Evolutionary conservation across 2,329 filamentous ascomycete genomes (phyloP).

Genomic region (Paracorniculantispora psalliotae): DNA sequence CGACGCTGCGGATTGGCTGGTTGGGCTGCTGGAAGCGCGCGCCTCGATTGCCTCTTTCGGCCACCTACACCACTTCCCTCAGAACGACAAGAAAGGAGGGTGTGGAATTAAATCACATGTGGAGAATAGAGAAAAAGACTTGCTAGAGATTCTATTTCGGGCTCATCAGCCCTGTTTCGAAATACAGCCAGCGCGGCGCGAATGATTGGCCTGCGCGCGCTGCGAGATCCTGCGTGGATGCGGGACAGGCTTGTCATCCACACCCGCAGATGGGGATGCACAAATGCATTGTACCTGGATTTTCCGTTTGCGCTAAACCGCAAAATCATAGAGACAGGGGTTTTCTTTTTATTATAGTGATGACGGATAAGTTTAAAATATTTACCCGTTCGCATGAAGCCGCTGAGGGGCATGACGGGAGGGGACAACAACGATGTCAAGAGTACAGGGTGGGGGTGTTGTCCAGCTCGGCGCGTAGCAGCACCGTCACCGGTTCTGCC

Average conservation of each 20-base stretch:
- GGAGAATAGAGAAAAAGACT: neutral
- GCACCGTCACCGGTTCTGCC: neutral
- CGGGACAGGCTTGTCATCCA: neutral
- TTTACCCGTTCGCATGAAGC: too few species aligned
- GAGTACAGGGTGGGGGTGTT: neutral
- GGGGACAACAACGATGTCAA: neutral
- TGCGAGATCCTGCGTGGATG: neutral
- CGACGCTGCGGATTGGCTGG: neutral
- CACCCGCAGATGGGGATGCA: too few species aligned
- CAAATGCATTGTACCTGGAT: neutral
- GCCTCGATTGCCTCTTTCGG: constrained; percentile 11
- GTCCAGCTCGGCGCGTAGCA: neutral
- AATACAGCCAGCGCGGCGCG: neutral
- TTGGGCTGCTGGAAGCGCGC: constrained; percentile 7
- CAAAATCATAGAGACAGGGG: too few species aligned
- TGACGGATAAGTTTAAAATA: too few species aligned
- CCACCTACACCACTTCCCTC: too few species aligned
- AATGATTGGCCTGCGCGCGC: neutral
- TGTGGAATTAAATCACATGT: too few species aligned
- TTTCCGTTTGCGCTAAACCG: too few species aligned
- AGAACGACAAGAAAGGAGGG: too few species aligned
- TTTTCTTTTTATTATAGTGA: too few species aligned
- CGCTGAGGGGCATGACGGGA: neutral
- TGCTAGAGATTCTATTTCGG: neutral
- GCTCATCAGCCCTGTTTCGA: constrained; percentile 6